Conservation (phyloP, 73 alveolate species). For the Durusdinium trenchii region DNA sequence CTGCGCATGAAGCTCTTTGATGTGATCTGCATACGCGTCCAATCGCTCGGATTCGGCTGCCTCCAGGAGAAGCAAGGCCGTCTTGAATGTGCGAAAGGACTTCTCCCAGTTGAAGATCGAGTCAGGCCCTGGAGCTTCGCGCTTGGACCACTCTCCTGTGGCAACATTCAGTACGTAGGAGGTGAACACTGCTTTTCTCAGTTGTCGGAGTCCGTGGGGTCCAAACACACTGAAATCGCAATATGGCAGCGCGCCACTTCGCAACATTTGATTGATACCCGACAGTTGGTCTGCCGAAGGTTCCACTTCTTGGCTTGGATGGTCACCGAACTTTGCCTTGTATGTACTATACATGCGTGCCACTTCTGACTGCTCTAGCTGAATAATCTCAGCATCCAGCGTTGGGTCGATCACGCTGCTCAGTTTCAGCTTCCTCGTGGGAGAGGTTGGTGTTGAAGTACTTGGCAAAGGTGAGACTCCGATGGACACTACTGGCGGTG, state of each 20-base stretch:
- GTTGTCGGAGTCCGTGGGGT: not conserved
- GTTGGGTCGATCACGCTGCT: constrained; percentile 5
- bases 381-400: constrained; percentile 23
- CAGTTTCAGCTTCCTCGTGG: constrained; percentile 40
- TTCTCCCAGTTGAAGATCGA: not conserved
- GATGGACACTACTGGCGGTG: not conserved
- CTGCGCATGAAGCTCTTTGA: not conserved
- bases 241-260: not conserved
- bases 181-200: not conserved
- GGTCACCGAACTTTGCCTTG: constrained; percentile 24
- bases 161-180: not conserved
- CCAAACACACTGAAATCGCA: not conserved
- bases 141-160: constrained; percentile 7
- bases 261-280: not conserved
- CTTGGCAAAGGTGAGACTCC: not conserved
- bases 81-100: not conserved
- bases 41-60: not conserved
- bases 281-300: not conserved
- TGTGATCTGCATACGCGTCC: not conserved
- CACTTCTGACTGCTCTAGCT: not conserved
- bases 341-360: not conserved
- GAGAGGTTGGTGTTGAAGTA: not conserved
- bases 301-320: not conserved
- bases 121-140: not conserved
- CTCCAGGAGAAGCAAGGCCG: not conserved